Evolutionary conservation across 2,329 filamentous ascomycete genomes (phyloP).

Genomic region (Penicillium olsonii): DNA sequence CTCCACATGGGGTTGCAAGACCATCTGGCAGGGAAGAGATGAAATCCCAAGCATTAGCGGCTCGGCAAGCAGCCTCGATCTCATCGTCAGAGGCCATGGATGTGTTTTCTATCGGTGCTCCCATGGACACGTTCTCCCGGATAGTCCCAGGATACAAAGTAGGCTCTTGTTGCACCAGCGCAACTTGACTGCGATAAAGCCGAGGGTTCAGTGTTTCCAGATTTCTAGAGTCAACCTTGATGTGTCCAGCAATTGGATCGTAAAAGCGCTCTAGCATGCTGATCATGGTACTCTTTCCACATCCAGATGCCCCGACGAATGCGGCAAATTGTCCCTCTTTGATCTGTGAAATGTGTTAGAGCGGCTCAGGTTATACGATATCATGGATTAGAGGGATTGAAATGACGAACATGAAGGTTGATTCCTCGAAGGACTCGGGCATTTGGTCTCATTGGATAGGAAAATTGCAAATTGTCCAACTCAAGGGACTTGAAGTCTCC

Average conservation of each 20-base stretch:
- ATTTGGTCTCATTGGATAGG: slow-evolving; percentile 29
- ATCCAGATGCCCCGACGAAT: slow-evolving; percentile 59
- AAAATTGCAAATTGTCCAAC: slow-evolving; percentile 49
- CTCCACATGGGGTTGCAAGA: slow-evolving; percentile 1
- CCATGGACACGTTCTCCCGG: slow-evolving; percentile 69
- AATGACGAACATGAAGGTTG: slow-evolving; percentile 18
- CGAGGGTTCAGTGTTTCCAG: slow-evolving; percentile 61
- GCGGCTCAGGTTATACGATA: no score
- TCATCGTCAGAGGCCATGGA: slow-evolving; percentile 33
- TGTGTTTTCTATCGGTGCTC: slow-evolving; percentile 42
- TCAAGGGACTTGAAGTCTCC: slow-evolving; percentile 36
- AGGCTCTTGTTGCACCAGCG: slow-evolving; percentile 74
- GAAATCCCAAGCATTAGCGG: slow-evolving; percentile 54
- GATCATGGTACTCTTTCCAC: slow-evolving; percentile 69
- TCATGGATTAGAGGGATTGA: neutral
- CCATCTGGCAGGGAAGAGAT: slow-evolving; percentile 51
- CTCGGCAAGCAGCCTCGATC: slow-evolving; percentile 34
- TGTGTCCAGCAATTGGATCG: slow-evolving; percentile 63
- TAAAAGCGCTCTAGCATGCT: slow-evolving; percentile 67
- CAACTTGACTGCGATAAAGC: slow-evolving; percentile 64
- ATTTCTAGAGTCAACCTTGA: slow-evolving; percentile 64
- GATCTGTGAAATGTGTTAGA: slow-evolving; percentile 30
- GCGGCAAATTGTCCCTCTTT: slow-evolving; percentile 55
- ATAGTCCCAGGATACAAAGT: slow-evolving; percentile 71
- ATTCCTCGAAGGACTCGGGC: slow-evolving; percentile 31